Base-by-base conservation (phyloP, 2,329 filamentous ascomycete species). In the Cordyceps cicadae region DNA sequence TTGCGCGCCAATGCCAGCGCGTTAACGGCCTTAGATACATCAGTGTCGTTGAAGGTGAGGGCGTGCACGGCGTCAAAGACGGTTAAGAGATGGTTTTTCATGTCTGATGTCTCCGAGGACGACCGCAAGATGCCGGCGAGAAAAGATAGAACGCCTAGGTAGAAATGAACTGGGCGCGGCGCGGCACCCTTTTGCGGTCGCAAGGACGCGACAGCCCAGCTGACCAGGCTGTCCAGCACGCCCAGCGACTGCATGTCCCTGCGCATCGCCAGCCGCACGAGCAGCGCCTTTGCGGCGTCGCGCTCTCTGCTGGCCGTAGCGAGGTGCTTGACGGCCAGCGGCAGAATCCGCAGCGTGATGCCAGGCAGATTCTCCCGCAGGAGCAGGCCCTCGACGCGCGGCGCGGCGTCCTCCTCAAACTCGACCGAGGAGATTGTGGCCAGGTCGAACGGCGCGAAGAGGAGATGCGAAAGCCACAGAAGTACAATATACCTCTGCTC, bases 381-480 rank as follows among this genome's bases (percentile, higher is more conserved):
- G 9, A 71, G 68, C 19, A 90, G 75, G 1, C 78, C 80, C 0
- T 74, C 67, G 1, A 84, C 75, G 3, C 64, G 65, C 0, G 76
- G 74, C 4, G 75, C 68, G 19, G 75, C 73, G 3, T 76, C 70
- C 61, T 81, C 76, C 37, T 81, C 79, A 19, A 77, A 71, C 34
- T 80, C 78, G 1, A 77, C 73, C 2, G 83, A 84, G 1, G 92
- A 97, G 63, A 99, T 92, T 2, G 90, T 92, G 2, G 87, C 82
- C 57, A 99, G 78, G 67, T 97, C 92, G 73, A 99, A 99, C 0
- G 94, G 94, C 1, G 91, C 91, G 37, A 93, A 81, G 62, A 93
- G 79, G 17, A 94, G 77, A 73, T 94, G 89, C 0, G 88, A 89
- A 34, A 93, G 82, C 94, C 94, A 99, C 11, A 96, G 79, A 5